These are phyloP conservation scores for Vitis cinerea DNA, from an alignment of 164 flowering plant species.

Conservation along the genomic window DNA sequence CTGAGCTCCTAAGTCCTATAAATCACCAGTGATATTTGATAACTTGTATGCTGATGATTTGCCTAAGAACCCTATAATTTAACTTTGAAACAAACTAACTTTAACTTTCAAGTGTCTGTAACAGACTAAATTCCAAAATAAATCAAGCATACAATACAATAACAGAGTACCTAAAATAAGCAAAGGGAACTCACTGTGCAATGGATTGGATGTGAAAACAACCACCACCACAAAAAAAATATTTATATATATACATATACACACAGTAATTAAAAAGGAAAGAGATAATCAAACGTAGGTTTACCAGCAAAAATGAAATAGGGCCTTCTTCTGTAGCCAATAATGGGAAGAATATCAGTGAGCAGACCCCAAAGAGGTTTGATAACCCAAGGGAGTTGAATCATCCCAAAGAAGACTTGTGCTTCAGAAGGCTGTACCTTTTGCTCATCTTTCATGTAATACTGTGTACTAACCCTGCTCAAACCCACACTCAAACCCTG, in stretches of 20 bases:
- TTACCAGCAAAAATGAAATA: slow-evolving; percentile 26
- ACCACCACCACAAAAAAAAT: background rate
- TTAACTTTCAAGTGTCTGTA: too few species aligned
- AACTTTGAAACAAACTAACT: too few species aligned
- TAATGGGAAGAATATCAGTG: slow-evolving; percentile 24
- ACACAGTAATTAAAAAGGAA: background rate
- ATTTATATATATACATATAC: too few species aligned
- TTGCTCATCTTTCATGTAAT: slow-evolving; percentile 18
- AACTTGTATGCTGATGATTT: too few species aligned
- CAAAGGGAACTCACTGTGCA: background rate
- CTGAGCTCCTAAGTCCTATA: too few species aligned
- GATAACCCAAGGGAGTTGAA: slow-evolving; percentile 14
- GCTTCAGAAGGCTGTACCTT: slow-evolving; percentile 13
- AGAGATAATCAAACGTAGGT: background rate
- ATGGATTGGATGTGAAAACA: background rate
- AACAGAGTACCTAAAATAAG: background rate
- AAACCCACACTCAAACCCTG: slow-evolving; percentile 10
- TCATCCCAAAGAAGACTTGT: slow-evolving; percentile 4
- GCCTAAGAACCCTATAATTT: too few species aligned
- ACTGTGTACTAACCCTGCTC: slow-evolving; percentile 2
- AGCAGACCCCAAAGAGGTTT: slow-evolving; percentile 25
- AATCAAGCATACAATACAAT: background rate
- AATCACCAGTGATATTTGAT: too few species aligned
- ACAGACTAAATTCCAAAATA: background rate
- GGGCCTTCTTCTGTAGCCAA: slow-evolving; percentile 21